phyloP scores from a whole-genome alignment of 495 filamentous ascomycete species.

The Trichoderma reesei region DNA sequence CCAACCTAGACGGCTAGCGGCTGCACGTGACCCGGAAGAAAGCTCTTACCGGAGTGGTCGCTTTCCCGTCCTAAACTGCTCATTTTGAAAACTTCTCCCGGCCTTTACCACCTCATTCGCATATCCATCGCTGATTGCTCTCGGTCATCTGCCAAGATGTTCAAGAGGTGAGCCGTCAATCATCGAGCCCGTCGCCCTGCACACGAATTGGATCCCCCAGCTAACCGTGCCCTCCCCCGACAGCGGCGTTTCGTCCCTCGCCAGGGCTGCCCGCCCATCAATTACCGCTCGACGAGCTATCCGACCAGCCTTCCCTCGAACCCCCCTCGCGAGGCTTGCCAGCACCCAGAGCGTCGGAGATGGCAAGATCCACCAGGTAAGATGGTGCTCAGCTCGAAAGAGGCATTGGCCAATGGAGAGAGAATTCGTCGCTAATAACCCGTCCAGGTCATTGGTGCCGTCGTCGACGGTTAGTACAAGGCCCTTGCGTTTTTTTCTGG shows the following conservation, averaged over 20 bases:
- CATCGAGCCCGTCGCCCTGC: constrained; percentile 12
- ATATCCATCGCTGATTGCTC: constrained; percentile 35
- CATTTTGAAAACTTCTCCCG: constrained; percentile 19
- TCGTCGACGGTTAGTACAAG: constrained; percentile 58
- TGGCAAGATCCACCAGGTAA: constrained; percentile 80
- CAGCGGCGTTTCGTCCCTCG: constrained; percentile 74
- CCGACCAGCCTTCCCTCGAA: constrained; percentile 55
- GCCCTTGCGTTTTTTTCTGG: constrained; percentile 10
- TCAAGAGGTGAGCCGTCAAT: constrained; percentile 64
- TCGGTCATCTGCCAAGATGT: constrained; percentile 61
- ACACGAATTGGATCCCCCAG: constrained; percentile 33
- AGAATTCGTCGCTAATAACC: constrained; percentile 34
- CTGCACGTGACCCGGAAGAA: constrained; percentile 5
- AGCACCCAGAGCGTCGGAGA: constrained; percentile 52
- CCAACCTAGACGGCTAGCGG: background rate
- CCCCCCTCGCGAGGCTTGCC: constrained; percentile 53
- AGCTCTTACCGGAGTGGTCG: constrained; percentile 10
- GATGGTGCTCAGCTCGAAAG: constrained; percentile 36
- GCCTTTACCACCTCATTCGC: constrained; percentile 29
- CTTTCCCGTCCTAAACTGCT: constrained; percentile 12
- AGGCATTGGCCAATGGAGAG: constrained; percentile 36
- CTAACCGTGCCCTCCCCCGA: constrained; percentile 32
- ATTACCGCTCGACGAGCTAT: constrained; percentile 56
- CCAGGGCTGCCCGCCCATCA: constrained; percentile 65
- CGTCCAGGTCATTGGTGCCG: constrained; percentile 54